Percentiles rank a stretch among this genome's conserved stretches.
Evolutionary conservation across 768 basidiomycete species (phyloP).

Genomic region (Butyriboletus loyo): DNA sequence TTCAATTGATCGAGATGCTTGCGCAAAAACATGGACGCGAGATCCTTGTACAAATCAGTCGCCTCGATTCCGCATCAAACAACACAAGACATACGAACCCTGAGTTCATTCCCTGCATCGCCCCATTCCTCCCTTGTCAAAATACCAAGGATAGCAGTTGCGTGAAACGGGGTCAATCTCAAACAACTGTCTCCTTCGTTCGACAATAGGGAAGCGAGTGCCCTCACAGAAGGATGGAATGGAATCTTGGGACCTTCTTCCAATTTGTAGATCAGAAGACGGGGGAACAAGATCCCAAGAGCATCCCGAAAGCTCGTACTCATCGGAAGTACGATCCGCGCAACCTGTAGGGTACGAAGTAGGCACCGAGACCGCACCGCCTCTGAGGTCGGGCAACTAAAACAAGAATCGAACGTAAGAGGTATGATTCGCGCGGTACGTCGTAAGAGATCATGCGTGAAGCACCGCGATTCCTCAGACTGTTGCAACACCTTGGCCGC

Average conservation of each 20-base stretch:
- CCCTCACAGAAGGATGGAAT: slow-evolving; percentile 12
- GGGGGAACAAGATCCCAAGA: slow-evolving; percentile 31
- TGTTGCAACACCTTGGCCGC: slow-evolving; percentile 41
- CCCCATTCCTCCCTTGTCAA: slow-evolving; percentile 41
- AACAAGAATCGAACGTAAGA: slow-evolving; percentile 42
- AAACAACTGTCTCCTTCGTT: slow-evolving; percentile 24
- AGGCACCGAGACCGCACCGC: slow-evolving; percentile 39
- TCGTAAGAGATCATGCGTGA: slow-evolving; percentile 47
- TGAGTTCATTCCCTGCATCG: slow-evolving; percentile 28
- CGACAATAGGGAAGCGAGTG: slow-evolving; percentile 22
- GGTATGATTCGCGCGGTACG: slow-evolving; percentile 39
- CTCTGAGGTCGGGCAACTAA: slow-evolving; percentile 35
- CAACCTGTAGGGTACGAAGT: slow-evolving; percentile 37
- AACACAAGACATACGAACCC: slow-evolving; percentile 27
- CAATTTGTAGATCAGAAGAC: slow-evolving; percentile 37
- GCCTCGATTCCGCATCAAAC: neutral
- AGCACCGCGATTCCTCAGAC: slow-evolving; percentile 44
- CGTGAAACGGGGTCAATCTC: slow-evolving; percentile 32
- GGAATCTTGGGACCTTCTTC: slow-evolving; percentile 36
- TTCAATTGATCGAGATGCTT: slow-evolving; percentile 30
- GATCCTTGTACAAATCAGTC: slow-evolving; percentile 14
- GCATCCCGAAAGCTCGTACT: slow-evolving; percentile 24
- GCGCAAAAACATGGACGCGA: slow-evolving; percentile 32
- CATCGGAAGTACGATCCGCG: slow-evolving; percentile 24
- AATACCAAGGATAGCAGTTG: slow-evolving; percentile 35